Evolutionary conservation across 148 eudicot genomes (phyloP), one percentile per base, ranked within the genome.

Genomic region (Camellia granthamiana): DNA sequence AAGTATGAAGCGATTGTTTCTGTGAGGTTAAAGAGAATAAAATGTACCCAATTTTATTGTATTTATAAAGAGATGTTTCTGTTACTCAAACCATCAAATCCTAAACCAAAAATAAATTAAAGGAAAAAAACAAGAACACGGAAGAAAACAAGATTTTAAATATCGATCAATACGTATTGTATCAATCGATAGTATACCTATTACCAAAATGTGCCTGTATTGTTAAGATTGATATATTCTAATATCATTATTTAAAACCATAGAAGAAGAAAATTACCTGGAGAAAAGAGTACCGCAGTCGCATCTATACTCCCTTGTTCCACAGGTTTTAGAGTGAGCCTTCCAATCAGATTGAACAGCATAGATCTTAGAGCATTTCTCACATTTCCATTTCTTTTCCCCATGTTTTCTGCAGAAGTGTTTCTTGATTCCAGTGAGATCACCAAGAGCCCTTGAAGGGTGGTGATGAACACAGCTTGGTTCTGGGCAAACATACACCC

Each of bases 291-390:
- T 93, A 19, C 98, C 97, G 88, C 98, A 95, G 49, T 95, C 97
- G 89, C 99, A 95, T 79, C 91, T 87, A 76, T 93, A 95, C 88
- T 92, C 97, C 78, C 92, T 88, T 38, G 97, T 93, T 38, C 99
- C 99, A 88, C 99, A 95, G 59, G 90, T 92, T 77, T 93, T 95
- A 41, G 92, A 83, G 63, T 95, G 99, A 80, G 99, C 99, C 75
- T 93, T 95, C 99, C 97, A 95, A 90, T 95, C 99, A 2, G 97
- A 91, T 59, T 88, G 92, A 85, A 95, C 99, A 11, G 97, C 99
- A 84, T 95, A 95, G 55, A 90, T 77, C 90, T 95, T 95, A 3
- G 95, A 90, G 76, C 98, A 95, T 61, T 93, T 95, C 15, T 91
- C 97, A 83, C 98, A 95, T 78, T 92, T 92, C 76, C 85, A 95